These are phyloP conservation scores for Cucumis cinereus DNA, from an alignment of 306 rosid genomes.

Conservation along the genomic window DNA sequence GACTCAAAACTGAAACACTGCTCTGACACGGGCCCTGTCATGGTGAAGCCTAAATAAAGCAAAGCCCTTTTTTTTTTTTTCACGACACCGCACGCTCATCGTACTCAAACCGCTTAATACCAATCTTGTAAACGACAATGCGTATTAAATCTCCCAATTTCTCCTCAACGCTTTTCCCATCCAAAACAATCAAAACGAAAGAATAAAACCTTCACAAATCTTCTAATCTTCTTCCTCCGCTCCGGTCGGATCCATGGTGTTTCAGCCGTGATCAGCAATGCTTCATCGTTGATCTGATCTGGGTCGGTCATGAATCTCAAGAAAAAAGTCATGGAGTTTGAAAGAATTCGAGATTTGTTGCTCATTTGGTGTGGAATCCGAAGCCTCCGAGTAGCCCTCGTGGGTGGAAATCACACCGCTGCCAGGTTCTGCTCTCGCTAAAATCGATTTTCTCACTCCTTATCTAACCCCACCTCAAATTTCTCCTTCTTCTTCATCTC, in stretches of 20 bases:
- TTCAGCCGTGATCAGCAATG: neutral
- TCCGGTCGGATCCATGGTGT: conserved; percentile 2
- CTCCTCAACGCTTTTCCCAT: neutral
- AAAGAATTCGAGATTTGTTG: conserved; percentile 52
- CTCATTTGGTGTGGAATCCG: conserved; percentile 33
- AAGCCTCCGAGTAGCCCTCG: conserved; percentile 35
- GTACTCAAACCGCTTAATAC: neutral
- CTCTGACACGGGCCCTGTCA: neutral
- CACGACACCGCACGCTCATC: neutral
- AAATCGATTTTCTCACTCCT: neutral
- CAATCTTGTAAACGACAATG: neutral
- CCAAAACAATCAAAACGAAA: neutral
- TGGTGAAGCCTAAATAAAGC: neutral
- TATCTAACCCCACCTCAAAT: neutral
- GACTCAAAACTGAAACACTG: neutral
- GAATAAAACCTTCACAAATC: neutral
- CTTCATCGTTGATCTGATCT: conserved; percentile 19
- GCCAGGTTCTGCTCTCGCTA: conserved; percentile 83
- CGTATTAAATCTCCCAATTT: neutral
- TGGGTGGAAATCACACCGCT: conserved; percentile 88
- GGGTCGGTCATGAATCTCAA: conserved; percentile 2
- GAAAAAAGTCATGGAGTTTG: conserved; percentile 38
- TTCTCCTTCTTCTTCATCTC: neutral
- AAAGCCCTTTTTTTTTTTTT: neutral
- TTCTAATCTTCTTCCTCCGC: neutral